Percentiles rank a stretch among this genome's conserved stretches.
Evolutionary conservation across 805 yeast species (phyloP).

Genomic region (Metschnikowia peoriensis): DNA sequence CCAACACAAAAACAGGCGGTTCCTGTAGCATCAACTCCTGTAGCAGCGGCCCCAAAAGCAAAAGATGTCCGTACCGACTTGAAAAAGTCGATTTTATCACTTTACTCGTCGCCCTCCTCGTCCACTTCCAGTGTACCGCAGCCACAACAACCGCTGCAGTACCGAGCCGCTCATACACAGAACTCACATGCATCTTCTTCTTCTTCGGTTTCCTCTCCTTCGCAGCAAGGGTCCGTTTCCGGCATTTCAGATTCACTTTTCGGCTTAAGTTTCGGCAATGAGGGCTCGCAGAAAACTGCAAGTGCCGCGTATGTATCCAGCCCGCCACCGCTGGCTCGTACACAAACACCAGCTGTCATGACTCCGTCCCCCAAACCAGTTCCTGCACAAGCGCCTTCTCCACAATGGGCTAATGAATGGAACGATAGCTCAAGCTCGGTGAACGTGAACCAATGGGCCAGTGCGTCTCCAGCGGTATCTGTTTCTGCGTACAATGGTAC

Average conservation of each 20-base stretch:
- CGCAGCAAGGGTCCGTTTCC: conserved; percentile 5
- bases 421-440: conserved; percentile 21
- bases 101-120: conserved; percentile 64
- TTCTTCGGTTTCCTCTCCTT: not conserved
- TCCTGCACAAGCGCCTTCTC: not conserved
- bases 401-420: conserved; percentile 37
- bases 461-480: not conserved
- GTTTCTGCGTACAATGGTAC: conserved; percentile 10
- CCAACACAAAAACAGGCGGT: conserved; percentile 12
- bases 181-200: conserved; percentile 1
- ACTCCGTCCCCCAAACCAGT: not conserved
- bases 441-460: conserved; percentile 15
- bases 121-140: conserved; percentile 36
- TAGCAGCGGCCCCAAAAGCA: conserved; percentile 1
- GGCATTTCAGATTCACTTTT: conserved; percentile 20
- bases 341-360: not conserved
- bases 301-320: conserved; percentile 5
- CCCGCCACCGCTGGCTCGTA: conserved; percentile 5
- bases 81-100: conserved; percentile 86
- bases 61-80: conserved; percentile 47
- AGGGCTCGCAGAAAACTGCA: conserved; percentile 3
- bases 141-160: not conserved
- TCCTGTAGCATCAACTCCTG: conserved; percentile 7
- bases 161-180: conserved; percentile 4
- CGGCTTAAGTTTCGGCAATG: conserved; percentile 21